Percentiles rank a stretch among this genome's conserved stretches.
Evolutionary conservation across 1,139 yeast genomes (phyloP).

Genomic region (Pneumocystis canis): DNA sequence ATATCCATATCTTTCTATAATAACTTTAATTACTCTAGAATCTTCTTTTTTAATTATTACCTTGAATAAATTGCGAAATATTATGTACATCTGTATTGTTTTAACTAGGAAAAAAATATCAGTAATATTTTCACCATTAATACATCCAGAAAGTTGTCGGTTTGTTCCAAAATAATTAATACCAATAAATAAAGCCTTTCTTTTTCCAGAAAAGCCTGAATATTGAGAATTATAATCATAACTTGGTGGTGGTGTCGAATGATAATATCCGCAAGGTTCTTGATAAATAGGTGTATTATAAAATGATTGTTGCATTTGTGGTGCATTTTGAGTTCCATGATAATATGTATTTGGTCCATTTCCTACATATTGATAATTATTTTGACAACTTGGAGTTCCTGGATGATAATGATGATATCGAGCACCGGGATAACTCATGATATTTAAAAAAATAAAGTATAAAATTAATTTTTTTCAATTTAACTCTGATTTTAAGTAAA

Average conservation of each 20-base stretch:
- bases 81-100: slow-evolving; percentile 25
- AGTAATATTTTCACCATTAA: slow-evolving; percentile 44
- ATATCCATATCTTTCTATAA: slow-evolving; percentile 51
- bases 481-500: background rate
- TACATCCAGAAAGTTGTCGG: slow-evolving; percentile 67
- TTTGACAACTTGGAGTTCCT: background rate
- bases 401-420: background rate
- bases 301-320: background rate
- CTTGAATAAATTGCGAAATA: slow-evolving; percentile 23
- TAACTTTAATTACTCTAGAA: slow-evolving; percentile 45
- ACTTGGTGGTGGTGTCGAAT: slow-evolving; percentile 14
- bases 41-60: slow-evolving; percentile 3
- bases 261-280: background rate
- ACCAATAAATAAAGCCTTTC: slow-evolving; percentile 75
- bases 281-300: background rate
- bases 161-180: slow-evolving; percentile 70
- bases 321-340: background rate
- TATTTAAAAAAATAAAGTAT: background rate
- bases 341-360: background rate
- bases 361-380: background rate
- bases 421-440: background rate
- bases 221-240: slow-evolving; percentile 38
- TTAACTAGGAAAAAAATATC: background rate
- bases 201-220: slow-evolving; percentile 59
- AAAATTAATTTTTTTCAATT: too few species aligned